Evolutionary conservation across 1,139 yeast genomes (phyloP).

Genomic region (Arxiozyma slooffiae): DNA sequence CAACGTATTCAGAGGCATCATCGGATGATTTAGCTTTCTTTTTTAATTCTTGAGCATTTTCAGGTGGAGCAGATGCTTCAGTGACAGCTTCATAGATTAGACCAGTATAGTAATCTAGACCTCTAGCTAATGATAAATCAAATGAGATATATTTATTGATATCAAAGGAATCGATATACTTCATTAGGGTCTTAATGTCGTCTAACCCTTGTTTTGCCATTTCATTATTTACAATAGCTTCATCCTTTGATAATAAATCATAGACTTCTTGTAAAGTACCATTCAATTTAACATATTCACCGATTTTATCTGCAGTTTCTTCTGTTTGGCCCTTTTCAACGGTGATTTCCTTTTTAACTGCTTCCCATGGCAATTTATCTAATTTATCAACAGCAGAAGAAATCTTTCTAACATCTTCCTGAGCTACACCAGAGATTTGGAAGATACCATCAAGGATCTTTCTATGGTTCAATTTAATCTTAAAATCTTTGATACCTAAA

Average conservation of each 20-base stretch:
- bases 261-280: slow-evolving; percentile 70
- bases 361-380: slow-evolving; percentile 93
- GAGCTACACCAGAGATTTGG: slow-evolving; percentile 87
- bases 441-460: slow-evolving; percentile 92
- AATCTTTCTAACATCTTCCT: slow-evolving; percentile 84
- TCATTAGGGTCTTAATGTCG: slow-evolving; percentile 68
- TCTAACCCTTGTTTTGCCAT: slow-evolving; percentile 71
- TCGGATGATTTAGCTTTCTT: slow-evolving; percentile 46
- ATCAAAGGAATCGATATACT: slow-evolving; percentile 71
- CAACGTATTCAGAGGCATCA: slow-evolving; percentile 93
- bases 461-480: slow-evolving; percentile 86
- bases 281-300: slow-evolving; percentile 76
- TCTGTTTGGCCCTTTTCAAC: slow-evolving; percentile 83
- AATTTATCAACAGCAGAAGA: slow-evolving; percentile 94
- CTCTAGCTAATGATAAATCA: slow-evolving; percentile 92
- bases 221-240: slow-evolving; percentile 48
- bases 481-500: slow-evolving; percentile 79
- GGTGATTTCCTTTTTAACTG: slow-evolving; percentile 81
- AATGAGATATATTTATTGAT: slow-evolving; percentile 59
- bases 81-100: slow-evolving; percentile 94
- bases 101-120: slow-evolving; percentile 94
- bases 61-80: slow-evolving; percentile 88
- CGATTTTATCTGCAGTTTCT: slow-evolving; percentile 86
- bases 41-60: slow-evolving; percentile 57
- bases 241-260: slow-evolving; percentile 45